Percentiles rank a stretch among this genome's conserved stretches.
These are phyloP conservation scores for Pseudopyricularia cyperi DNA, from an alignment of 2,329 filamentous ascomycete genomes.

Conservation along the genomic window DNA sequence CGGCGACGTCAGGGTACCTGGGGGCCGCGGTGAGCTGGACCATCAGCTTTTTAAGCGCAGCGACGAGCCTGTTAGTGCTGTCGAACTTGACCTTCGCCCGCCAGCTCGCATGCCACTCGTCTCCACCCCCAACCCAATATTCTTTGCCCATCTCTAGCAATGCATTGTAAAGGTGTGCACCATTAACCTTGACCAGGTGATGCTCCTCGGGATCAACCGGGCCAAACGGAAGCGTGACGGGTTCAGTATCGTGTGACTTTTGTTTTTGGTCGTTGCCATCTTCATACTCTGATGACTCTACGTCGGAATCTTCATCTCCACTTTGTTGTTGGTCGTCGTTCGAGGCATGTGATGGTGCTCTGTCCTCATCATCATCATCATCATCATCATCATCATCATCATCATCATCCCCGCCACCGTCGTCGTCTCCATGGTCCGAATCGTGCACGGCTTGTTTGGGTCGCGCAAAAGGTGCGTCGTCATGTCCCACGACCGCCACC, in stretches of 20 bases:
- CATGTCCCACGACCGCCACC: neutral
- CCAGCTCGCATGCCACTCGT: neutral
- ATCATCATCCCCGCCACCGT: neutral
- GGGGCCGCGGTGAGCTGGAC: neutral
- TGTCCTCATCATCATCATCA: neutral
- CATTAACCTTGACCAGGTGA: neutral
- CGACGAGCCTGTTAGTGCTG: neutral
- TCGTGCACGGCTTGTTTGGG: neutral
- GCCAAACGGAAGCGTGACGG: neutral
- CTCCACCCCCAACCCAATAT: neutral
- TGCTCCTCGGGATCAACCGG: neutral
- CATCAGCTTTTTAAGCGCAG: neutral
- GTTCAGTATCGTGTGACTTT: neutral
- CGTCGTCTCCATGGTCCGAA: neutral
- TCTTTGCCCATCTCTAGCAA: neutral
- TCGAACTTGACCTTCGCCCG: neutral
- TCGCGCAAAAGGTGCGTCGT: neutral
- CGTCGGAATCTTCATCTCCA: neutral
- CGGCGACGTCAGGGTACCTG: neutral
- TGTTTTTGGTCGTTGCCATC: neutral
- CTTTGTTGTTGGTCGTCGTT: neutral
- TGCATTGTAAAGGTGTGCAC: neutral
- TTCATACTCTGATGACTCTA: neutral
- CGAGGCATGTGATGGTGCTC: neutral
- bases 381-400: neutral